These are phyloP conservation scores for Candida anutae DNA, from an alignment of 1,139 yeast species.

Conservation along the genomic window DNA sequence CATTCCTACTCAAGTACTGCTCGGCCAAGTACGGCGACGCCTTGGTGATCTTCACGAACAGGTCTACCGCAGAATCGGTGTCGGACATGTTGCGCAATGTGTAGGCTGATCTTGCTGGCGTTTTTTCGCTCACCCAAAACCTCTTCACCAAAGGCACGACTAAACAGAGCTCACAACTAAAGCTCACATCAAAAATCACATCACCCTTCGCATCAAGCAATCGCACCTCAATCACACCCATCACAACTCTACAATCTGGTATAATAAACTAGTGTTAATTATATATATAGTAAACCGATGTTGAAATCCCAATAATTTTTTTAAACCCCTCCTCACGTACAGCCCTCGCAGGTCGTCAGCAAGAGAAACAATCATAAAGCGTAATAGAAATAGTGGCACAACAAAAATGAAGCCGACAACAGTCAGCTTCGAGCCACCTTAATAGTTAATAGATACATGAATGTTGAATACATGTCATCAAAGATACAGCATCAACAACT, in stretches of 20 bases:
- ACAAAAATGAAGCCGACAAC: too few relatives aligned
- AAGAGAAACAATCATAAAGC: slow-evolving; percentile 2
- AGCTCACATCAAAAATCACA: too few relatives aligned
- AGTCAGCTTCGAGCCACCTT: too few relatives aligned
- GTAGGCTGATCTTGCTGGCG: too few relatives aligned
- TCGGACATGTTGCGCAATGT: too few relatives aligned
- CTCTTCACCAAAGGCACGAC: too few relatives aligned
- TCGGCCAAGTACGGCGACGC: slow-evolving; percentile 33
- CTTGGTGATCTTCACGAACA: slow-evolving; percentile 42
- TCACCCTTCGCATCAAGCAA: too few relatives aligned
- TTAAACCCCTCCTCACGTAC: slow-evolving; percentile 32
- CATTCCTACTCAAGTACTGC: slow-evolving; percentile 34
- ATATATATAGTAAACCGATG: slow-evolving; percentile 17
- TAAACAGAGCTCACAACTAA: too few relatives aligned
- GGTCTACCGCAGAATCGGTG: slow-evolving; percentile 29
- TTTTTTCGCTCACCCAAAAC: too few relatives aligned
- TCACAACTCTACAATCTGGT: neutral
- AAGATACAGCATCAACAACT: slow-evolving; percentile 36
- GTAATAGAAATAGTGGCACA: slow-evolving; percentile 8
- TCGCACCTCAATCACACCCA: too few relatives aligned
- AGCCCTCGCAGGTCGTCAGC: too few relatives aligned
- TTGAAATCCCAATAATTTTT: slow-evolving; percentile 39
- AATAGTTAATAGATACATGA: slow-evolving; percentile 38
- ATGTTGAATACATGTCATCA: slow-evolving; percentile 61
- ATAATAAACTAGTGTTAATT: slow-evolving; percentile 1